Base-by-base conservation (phyloP, 306 rosid species). In the Hippophae gyantsensis region DNA sequence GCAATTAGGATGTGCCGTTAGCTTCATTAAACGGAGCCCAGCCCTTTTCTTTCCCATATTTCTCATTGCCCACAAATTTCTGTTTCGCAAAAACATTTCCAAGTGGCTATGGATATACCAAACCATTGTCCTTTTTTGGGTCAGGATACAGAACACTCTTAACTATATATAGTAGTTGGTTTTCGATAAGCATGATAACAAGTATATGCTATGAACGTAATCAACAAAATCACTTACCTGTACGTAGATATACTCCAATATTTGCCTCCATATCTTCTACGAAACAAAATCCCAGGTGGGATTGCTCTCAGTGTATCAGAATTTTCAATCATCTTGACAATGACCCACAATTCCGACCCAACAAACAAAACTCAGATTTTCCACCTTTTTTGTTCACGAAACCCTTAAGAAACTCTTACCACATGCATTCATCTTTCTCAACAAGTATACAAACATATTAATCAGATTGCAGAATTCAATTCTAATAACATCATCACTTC, bases 151-250 rank as follows among this genome's bases (percentile, higher is more conserved):
- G 43, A 3, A 89, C 83, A 64, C 88, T 81, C 67, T 85, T 82
- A 1, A 89, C 89, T 45, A 85, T 85, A 7, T 94, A n/a, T n/a
- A n/a, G n/a, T 77, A 8, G 72, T 81, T 10, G 86, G 82, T 56
- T 89, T 89, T 63, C 96, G 55, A 1, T 94, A 79, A 42, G 96
- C 96, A 60, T 85, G 96, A 67, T 85, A 89, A 13, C 94, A 81
- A 2, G 89, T 61, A 63, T 89, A 89, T 7, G 96, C 94, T 3
- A 83, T 11, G 69, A 89, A 89, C 0, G 96, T 85, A 13, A 81
- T 52, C 0, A 89, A 14, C 47, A 89, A 56, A 14, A 89, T 78
- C 5, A 65, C 60, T 59, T 86, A 89, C 48, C 95, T 79, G 12
- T 83, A 82, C 0, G 85, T 81, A 6, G 67, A 50, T 5, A 79